Evolutionary conservation across 129 eudicot species (phyloP).

Genomic region (Tanacetum coccineum): DNA sequence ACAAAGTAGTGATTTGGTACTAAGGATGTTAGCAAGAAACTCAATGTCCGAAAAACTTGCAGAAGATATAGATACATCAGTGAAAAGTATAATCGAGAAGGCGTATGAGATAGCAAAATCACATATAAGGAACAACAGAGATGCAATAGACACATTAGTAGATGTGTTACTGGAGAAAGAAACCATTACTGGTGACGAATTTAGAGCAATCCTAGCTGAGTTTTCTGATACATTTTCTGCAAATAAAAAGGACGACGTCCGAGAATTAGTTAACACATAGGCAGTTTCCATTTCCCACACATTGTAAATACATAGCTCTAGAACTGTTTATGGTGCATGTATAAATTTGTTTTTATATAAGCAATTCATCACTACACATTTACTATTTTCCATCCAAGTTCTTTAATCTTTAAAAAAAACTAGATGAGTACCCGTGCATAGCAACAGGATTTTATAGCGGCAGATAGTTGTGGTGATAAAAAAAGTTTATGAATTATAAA

Average conservation of each 20-base stretch:
- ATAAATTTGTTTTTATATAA: too few relatives aligned
- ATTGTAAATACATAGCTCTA: background rate
- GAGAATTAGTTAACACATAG: slow-evolving; percentile 54
- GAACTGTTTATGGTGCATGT: background rate
- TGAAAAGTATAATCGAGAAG: slow-evolving; percentile 45
- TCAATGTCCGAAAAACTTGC: slow-evolving; percentile 86
- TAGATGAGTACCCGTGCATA: too few relatives aligned
- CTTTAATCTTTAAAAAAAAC: too few relatives aligned
- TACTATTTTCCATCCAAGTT: too few relatives aligned
- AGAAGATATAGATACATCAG: slow-evolving; percentile 64
- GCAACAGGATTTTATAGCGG: too few relatives aligned
- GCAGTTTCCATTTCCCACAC: background rate
- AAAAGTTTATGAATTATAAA: too few relatives aligned
- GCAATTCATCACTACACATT: too few relatives aligned
- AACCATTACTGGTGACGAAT: slow-evolving; percentile 76
- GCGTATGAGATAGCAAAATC: slow-evolving; percentile 71
- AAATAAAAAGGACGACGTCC: slow-evolving; percentile 17
- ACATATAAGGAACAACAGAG: slow-evolving; percentile 61
- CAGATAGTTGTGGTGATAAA: too few relatives aligned
- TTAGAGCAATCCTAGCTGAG: slow-evolving; percentile 57
- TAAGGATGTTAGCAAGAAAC: slow-evolving; percentile 80
- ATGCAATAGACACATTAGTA: slow-evolving; percentile 62
- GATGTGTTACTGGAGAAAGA: slow-evolving; percentile 76
- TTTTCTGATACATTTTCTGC: slow-evolving; percentile 36
- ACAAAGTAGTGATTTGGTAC: slow-evolving; percentile 59